Conservation (phyloP, 495 filamentous ascomycete species). For the Penicillium paradoxum region DNA sequence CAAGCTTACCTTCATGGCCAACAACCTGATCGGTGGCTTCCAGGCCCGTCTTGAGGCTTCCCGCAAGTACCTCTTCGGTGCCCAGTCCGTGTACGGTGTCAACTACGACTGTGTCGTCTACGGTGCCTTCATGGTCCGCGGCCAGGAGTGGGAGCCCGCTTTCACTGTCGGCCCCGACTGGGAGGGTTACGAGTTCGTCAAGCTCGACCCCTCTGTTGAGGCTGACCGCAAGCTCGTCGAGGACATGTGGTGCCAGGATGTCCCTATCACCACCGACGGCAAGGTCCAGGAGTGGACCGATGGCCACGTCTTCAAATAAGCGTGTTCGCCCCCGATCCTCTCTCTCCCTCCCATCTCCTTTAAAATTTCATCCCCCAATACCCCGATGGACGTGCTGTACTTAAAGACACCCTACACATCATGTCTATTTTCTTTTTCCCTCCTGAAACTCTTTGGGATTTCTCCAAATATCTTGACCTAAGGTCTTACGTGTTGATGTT, state of each 20-base stretch:
- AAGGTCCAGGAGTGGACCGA: conserved; percentile 77
- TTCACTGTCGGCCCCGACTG: conserved; percentile 96
- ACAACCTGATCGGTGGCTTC: conserved; percentile 95
- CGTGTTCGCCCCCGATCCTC: conserved; percentile 17
- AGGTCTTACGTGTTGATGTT: conserved; percentile 28
- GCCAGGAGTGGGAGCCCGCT: conserved; percentile 77
- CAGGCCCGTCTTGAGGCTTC: conserved; percentile 95
- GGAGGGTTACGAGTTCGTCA: conserved; percentile 93
- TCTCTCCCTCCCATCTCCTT: conserved; percentile 3
- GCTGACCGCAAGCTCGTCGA: conserved; percentile 82
- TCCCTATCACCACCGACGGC: conserved; percentile 68
- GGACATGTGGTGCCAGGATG: conserved; percentile 86
- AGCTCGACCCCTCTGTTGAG: conserved; percentile 81
- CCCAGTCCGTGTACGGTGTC: conserved; percentile 78
- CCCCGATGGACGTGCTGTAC: conserved; percentile 14
- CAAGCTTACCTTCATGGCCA: conserved; percentile 94
- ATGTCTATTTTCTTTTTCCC: conserved; percentile 11
- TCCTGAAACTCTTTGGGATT: conserved; percentile 8
- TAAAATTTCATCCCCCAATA: conserved; percentile 20
- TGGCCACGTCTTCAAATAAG: conserved; percentile 99
- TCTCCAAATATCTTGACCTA: conserved; percentile 16
- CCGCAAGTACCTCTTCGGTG: conserved; percentile 98
- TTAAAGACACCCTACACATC: conserved; percentile 5
- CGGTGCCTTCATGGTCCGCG: conserved; percentile 91
- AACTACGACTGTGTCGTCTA: conserved; percentile 82